Conservation (phyloP, 1,139 yeast species). For the Lodderomyces theae region DNA sequence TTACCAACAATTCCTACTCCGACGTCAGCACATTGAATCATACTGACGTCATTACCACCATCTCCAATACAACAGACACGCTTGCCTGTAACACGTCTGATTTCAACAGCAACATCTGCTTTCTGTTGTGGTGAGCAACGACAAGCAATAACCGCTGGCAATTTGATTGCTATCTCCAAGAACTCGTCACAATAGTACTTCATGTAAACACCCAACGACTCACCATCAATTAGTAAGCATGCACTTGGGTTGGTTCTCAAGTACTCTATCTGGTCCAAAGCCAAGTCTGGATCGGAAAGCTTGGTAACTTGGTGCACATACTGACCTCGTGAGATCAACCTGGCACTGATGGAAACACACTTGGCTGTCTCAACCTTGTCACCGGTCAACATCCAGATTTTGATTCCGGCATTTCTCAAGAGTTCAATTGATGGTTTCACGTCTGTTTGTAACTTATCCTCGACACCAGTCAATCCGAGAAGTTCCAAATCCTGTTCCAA, state of each 20-base stretch:
- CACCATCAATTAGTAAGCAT: slow-evolving; percentile 91
- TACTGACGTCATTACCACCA: slow-evolving; percentile 98
- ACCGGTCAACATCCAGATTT: slow-evolving; percentile 99
- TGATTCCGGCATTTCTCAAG: slow-evolving; percentile 91
- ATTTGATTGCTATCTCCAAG: slow-evolving; percentile 66
- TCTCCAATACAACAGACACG: slow-evolving; percentile 98
- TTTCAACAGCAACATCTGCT: slow-evolving; percentile 87
- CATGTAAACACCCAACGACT: slow-evolving; percentile 72
- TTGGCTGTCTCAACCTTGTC: slow-evolving; percentile 98
- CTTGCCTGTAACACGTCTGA: slow-evolving; percentile 75
- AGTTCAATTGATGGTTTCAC: slow-evolving; percentile 91
- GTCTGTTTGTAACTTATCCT: slow-evolving; percentile 86
- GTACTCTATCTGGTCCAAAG: slow-evolving; percentile 72
- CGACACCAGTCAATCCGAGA: slow-evolving; percentile 94
- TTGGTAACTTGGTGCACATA: slow-evolving; percentile 84
- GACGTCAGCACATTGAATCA: slow-evolving; percentile 98
- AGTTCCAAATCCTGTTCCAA: slow-evolving; percentile 84
- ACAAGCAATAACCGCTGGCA: slow-evolving; percentile 95
- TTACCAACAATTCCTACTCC: slow-evolving; percentile 99
- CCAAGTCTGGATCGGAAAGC: slow-evolving; percentile 55
- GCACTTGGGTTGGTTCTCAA: slow-evolving; percentile 64
- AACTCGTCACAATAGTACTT: slow-evolving; percentile 65
- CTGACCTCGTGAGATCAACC: slow-evolving; percentile 90
- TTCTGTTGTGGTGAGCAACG: slow-evolving; percentile 99
- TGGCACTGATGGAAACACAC: slow-evolving; percentile 93